Evolutionary conservation across 192 early-diverging fungal species (phyloP).

Genomic region (Coemansia reversa): DNA sequence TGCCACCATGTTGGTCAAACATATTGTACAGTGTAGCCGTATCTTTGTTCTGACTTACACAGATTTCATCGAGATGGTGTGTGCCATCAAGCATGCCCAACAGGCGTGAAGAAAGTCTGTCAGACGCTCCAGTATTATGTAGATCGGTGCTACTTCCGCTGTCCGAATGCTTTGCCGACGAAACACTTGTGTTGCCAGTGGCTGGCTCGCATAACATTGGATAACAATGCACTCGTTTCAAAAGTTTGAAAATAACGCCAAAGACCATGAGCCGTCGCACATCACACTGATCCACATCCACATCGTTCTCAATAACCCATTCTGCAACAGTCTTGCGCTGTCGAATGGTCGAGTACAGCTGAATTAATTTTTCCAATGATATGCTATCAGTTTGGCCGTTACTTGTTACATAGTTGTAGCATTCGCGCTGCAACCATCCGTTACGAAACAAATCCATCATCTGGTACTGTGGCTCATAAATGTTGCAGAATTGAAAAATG

Average conservation of each 20-base stretch:
- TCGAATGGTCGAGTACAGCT: slow-evolving; percentile 77
- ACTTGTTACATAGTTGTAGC: slow-evolving; percentile 69
- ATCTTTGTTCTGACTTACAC: slow-evolving; percentile 27
- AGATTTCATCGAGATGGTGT: slow-evolving; percentile 51
- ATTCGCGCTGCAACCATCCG: slow-evolving; percentile 70
- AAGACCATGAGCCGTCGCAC: slow-evolving; percentile 87
- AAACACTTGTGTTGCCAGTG: not conserved
- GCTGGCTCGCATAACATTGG: slow-evolving; percentile 53
- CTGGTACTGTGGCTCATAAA: slow-evolving; percentile 62
- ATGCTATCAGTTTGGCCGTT: slow-evolving; percentile 49
- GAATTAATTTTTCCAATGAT: slow-evolving; percentile 68
- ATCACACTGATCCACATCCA: slow-evolving; percentile 70
- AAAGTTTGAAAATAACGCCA: slow-evolving; percentile 80
- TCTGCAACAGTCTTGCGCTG: slow-evolving; percentile 76
- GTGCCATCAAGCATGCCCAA: slow-evolving; percentile 40
- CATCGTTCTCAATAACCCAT: slow-evolving; percentile 80
- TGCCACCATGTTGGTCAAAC: slow-evolving; percentile 24
- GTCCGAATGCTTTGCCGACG: not conserved
- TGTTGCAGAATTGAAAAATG: slow-evolving; percentile 94
- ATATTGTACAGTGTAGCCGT: slow-evolving; percentile 13
- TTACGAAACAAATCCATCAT: slow-evolving; percentile 58
- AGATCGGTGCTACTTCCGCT: slow-evolving; percentile 1
- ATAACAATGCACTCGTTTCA: slow-evolving; percentile 90
- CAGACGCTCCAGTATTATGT: not conserved
- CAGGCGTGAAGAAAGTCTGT: not conserved